These are phyloP conservation scores for Fusarium praegraminearum DNA, from an alignment of 2,329 filamentous ascomycete species.

Conservation along the genomic window DNA sequence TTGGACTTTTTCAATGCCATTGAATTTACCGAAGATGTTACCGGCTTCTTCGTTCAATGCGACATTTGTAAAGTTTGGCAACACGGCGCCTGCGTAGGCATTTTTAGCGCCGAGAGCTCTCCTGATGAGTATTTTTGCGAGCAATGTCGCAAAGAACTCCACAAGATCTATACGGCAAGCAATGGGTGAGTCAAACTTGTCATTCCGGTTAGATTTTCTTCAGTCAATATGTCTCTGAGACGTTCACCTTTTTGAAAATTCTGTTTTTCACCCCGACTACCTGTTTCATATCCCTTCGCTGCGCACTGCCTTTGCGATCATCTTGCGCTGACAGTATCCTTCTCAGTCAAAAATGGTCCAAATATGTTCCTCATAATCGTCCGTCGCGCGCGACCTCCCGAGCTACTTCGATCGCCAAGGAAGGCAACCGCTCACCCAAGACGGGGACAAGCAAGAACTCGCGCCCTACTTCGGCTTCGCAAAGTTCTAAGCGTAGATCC, in stretches of 20 bases:
- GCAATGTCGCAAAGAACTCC: constrained; percentile 89
- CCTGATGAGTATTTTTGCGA: constrained; percentile 99
- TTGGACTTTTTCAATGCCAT: constrained; percentile 68
- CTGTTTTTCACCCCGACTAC: background rate
- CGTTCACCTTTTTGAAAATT: background rate
- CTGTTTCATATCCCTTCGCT: background rate
- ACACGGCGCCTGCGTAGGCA: constrained; percentile 96
- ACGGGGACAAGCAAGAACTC: constrained; percentile 69
- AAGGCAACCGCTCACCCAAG: constrained; percentile 69
- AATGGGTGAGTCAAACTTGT: constrained; percentile 78
- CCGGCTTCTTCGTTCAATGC: constrained; percentile 97
- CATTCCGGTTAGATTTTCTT: background rate
- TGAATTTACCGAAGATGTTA: constrained; percentile 83
- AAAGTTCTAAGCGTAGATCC: constrained; percentile 81
- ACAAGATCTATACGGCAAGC: constrained; percentile 81
- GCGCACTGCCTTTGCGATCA: background rate
- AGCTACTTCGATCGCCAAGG: constrained; percentile 69
- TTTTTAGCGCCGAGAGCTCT: constrained; percentile 91
- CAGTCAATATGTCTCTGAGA: background rate
- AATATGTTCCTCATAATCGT: constrained; percentile 71
- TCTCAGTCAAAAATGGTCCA: constrained; percentile 72
- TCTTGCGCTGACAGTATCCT: constrained; percentile 52
- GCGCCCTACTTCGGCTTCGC: constrained; percentile 62
- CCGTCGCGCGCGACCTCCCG: constrained; percentile 68
- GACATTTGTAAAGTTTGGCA: constrained; percentile 99